phyloP scores from a whole-genome alignment of 1,284 basidiomycete genomes.

The Wolfiporia cocos region DNA sequence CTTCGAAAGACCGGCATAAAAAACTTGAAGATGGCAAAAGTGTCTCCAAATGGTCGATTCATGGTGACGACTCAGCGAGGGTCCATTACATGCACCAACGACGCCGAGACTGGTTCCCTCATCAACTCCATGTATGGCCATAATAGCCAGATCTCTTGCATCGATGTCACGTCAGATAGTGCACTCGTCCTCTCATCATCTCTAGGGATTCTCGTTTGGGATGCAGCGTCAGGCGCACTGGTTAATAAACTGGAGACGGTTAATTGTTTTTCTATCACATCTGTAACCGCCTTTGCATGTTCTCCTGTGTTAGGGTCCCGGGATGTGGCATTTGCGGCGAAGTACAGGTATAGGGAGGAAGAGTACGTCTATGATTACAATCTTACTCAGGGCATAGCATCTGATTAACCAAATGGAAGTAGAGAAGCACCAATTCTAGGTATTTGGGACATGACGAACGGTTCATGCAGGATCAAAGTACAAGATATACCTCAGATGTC shows the following conservation, averaged over 20 bases:
- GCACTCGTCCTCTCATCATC: neutral
- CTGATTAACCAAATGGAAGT: neutral
- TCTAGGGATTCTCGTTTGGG: neutral
- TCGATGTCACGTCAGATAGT: neutral
- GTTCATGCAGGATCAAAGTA: too few relatives aligned
- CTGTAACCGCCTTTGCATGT: too few relatives aligned
- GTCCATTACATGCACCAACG: neutral
- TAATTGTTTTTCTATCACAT: neutral
- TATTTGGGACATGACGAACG: too few relatives aligned
- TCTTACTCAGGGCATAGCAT: neutral
- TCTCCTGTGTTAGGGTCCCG: neutral
- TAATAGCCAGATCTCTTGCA: neutral
- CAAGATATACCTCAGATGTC: too few relatives aligned
- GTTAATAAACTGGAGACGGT: too few relatives aligned
- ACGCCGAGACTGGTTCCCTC: neutral
- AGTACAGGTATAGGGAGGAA: neutral
- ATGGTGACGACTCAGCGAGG: neutral
- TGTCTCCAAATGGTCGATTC: neutral
- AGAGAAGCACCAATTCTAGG: neutral
- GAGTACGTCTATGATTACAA: neutral
- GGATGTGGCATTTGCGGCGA: neutral
- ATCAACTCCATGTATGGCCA: neutral
- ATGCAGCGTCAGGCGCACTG: neutral
- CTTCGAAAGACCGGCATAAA: neutral
- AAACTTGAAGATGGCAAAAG: neutral